Evolutionary conservation across 108 stramenopile species (phyloP).

Genomic region (Cyclotella distinguenda): DNA sequence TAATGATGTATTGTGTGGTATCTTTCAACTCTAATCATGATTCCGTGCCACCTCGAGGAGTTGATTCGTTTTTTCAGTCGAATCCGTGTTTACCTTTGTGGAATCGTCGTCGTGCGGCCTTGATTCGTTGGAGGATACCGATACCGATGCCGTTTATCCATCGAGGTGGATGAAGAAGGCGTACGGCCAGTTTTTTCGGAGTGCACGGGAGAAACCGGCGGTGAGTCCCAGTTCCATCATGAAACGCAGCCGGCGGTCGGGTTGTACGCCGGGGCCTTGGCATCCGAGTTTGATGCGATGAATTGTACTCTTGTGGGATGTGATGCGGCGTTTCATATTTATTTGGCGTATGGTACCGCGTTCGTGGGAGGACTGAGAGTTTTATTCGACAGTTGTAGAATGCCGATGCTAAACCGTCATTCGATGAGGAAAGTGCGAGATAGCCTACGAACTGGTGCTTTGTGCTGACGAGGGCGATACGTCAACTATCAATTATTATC

Average conservation of each 20-base stretch:
- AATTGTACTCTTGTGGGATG: conserved; percentile 52
- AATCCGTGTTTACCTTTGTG: conserved; percentile 49
- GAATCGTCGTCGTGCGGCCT: conserved; percentile 22
- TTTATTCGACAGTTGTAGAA: too few species aligned
- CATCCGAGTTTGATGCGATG: conserved; percentile 54
- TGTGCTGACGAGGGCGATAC: too few species aligned
- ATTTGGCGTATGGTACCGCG: conserved; percentile 47
- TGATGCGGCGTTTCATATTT: conserved; percentile 74
- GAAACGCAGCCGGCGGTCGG: conserved; percentile 60
- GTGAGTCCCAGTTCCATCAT: conserved; percentile 63
- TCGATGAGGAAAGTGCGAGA: too few species aligned
- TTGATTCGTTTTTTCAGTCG: conserved; percentile 63
- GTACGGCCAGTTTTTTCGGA: conserved; percentile 45
- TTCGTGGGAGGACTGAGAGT: too few species aligned
- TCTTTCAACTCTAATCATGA: too few species aligned
- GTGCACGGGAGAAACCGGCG: conserved; percentile 41
- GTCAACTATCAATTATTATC: too few species aligned
- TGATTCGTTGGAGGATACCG: conserved; percentile 52
- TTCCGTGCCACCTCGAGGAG: too few species aligned
- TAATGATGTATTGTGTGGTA: too few species aligned
- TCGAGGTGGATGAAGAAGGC: conserved; percentile 52
- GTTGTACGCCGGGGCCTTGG: conserved; percentile 56
- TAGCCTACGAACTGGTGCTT: too few species aligned
- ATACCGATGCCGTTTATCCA: conserved; percentile 58
- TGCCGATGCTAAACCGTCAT: too few species aligned